Conservation (phyloP, 768 basidiomycete species). For the Termitomyces sp. region DNA sequence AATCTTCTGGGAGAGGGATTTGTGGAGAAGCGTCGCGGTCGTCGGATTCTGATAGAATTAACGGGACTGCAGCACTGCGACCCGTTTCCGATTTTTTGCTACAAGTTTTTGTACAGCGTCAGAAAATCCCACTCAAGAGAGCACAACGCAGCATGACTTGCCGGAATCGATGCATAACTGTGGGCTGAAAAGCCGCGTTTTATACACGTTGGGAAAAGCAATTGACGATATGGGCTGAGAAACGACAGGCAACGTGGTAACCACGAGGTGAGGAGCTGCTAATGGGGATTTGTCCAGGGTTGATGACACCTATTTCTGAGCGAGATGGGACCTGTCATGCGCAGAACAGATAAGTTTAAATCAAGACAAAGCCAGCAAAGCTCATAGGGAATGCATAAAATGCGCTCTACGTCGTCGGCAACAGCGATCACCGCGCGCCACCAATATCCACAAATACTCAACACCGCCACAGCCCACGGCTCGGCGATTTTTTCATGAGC, state of each 20-base stretch:
- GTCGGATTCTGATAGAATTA: constrained; percentile 27
- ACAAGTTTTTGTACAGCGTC: constrained; percentile 17
- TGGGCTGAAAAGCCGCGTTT: constrained; percentile 46
- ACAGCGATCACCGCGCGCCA: constrained; percentile 3
- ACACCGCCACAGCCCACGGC: constrained; percentile 10
- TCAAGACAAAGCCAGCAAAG: background rate
- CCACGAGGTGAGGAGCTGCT: constrained; percentile 58
- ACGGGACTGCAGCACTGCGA: constrained; percentile 36
- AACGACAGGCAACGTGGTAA: constrained; percentile 65
- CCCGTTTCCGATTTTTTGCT: constrained; percentile 81
- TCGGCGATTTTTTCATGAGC: background rate
- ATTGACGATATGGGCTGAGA: constrained; percentile 30
- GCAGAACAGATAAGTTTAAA: constrained; percentile 2
- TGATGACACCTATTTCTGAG: constrained; percentile 10
- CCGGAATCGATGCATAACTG: constrained; percentile 80
- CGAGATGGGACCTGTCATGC: constrained; percentile 11
- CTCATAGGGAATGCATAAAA: background rate
- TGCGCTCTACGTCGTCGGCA: background rate
- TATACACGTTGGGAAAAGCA: constrained; percentile 57
- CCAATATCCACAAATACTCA: constrained; percentile 12
- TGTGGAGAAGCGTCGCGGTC: constrained; percentile 42
- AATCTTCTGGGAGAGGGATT: constrained; percentile 69
- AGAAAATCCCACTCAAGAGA: constrained; percentile 21
- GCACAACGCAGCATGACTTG: constrained; percentile 36
- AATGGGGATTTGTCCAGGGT: constrained; percentile 26